Evolutionary conservation across 805 yeast genomes (phyloP).

Genomic region (Lipomyces sp.): DNA sequence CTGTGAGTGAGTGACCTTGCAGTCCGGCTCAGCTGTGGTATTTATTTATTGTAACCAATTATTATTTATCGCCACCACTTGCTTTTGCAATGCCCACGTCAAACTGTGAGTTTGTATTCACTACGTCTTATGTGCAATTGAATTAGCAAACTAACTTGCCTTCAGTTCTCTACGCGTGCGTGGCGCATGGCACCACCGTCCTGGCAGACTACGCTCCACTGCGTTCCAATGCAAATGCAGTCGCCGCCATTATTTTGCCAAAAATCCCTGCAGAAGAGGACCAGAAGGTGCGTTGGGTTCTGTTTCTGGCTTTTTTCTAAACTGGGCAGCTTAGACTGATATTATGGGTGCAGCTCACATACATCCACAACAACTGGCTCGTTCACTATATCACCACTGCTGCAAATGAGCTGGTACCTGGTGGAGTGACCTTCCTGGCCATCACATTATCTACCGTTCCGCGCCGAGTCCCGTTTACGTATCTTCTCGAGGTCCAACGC

Average conservation of each 20-base stretch:
- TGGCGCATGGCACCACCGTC: constrained; percentile 49
- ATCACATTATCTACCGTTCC: constrained; percentile 40
- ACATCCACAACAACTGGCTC: constrained; percentile 42
- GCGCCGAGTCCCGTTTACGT: constrained; percentile 40
- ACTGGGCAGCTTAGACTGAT: background rate
- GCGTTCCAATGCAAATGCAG: constrained; percentile 55
- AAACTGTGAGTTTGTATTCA: constrained; percentile 24
- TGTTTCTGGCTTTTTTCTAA: background rate
- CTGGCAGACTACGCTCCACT: constrained; percentile 57
- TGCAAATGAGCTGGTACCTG: constrained; percentile 36
- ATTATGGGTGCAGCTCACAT: constrained; percentile 37
- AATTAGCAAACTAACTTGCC: background rate
- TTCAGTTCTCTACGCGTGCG: constrained; percentile 37
- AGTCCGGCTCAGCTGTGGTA: too few species aligned
- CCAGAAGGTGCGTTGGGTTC: constrained; percentile 36
- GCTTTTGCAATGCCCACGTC: constrained; percentile 28
- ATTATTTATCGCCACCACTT: too few species aligned
- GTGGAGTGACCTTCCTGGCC: constrained; percentile 43
- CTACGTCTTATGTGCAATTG: background rate
- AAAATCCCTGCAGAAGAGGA: constrained; percentile 40
- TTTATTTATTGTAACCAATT: too few species aligned
- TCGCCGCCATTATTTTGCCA: constrained; percentile 36
- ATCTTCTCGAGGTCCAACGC: constrained; percentile 38
- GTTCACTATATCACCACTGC: constrained; percentile 45
- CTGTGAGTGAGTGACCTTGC: too few species aligned